A percentile compares a stretch with the other conserved stretches of the same genome.
phyloP scores from a whole-genome alignment of 169 alveolate species.

The Plasmodium falciparum region DNA sequence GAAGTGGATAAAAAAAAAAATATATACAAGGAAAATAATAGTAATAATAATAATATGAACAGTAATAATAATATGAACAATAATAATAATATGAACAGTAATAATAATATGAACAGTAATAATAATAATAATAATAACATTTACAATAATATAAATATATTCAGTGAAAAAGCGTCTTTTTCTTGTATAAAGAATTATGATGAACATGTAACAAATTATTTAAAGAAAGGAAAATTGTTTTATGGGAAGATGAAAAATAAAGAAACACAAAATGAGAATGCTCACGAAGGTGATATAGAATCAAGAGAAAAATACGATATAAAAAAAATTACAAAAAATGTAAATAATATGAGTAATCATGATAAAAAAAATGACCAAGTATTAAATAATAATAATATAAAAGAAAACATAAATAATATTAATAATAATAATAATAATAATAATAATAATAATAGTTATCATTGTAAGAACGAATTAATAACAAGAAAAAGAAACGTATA shows the following conservation, averaged over 20 bases:
- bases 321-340: background rate
- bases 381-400: background rate
- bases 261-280: background rate
- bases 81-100: too few relatives aligned
- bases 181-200: too few relatives aligned
- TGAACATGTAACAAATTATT: too few relatives aligned
- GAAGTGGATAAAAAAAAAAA: too few relatives aligned
- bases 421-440: background rate
- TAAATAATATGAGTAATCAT: slow-evolving; percentile 1
- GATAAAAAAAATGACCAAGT: background rate
- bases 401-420: background rate
- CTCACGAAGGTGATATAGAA: background rate
- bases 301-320: background rate
- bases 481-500: background rate
- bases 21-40: too few relatives aligned
- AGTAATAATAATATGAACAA: too few relatives aligned
- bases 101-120: too few relatives aligned
- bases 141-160: too few relatives aligned
- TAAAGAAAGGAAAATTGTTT: slow-evolving; percentile 8
- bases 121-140: too few relatives aligned
- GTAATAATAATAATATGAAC: too few relatives aligned
- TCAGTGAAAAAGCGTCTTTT: too few relatives aligned
- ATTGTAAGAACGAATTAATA: background rate
- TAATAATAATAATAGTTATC: background rate
- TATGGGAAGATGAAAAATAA: slow-evolving; percentile 10